Base-by-base conservation (phyloP, 2,329 filamentous ascomycete species). In the Talaromyces funiculosus region DNA sequence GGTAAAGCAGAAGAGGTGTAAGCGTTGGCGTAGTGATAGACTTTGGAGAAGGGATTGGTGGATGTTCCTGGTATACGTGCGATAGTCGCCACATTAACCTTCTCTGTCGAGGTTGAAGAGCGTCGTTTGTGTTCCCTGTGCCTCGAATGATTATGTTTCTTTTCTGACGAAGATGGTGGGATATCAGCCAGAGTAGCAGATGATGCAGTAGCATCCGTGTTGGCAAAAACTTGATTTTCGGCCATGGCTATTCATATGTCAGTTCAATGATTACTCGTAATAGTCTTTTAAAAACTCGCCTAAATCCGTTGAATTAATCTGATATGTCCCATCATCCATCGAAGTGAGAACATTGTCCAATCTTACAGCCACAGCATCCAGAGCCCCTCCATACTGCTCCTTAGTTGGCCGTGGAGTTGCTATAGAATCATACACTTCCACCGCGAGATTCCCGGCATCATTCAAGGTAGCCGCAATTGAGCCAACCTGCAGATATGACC, bases 21-120 rank as follows among this genome's bases (percentile, higher is more conserved):
- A 2, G 90, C 90, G 71, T 96, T 96, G 49, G 84, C 81, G 70
- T 95, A 95, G 1, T 86, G 75, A 68, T 91, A 87, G 14, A 90
- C 88, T 72, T 94, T 95, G 14, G 86, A 82, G 66, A 92, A 90
- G 69, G 87, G 86, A 63, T 82, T 84, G 8, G 33, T 29, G 24
- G 37, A 57, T 26, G 31, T 47, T 18, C 37, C 20, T 20, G 60
- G 55, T 38, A 45, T 18, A 10, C 47, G 38, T 33, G 80, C 57
- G 7, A 62, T 63, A 10, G 38, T 37, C 18, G 35, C 24, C 58
- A 18, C 45, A 29, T 61, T 60, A n/a, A 45, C 35, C 26, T 59
- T 45, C 10, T n/a, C 6, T 24, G 33, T 24, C 18, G 42, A 37
- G n/a, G 59, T 42, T 24, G 35, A 56, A 5, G 35, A 16, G 12